phyloP scores from a whole-genome alignment of 306 rosid species.

The Cicer judaicum region DNA sequence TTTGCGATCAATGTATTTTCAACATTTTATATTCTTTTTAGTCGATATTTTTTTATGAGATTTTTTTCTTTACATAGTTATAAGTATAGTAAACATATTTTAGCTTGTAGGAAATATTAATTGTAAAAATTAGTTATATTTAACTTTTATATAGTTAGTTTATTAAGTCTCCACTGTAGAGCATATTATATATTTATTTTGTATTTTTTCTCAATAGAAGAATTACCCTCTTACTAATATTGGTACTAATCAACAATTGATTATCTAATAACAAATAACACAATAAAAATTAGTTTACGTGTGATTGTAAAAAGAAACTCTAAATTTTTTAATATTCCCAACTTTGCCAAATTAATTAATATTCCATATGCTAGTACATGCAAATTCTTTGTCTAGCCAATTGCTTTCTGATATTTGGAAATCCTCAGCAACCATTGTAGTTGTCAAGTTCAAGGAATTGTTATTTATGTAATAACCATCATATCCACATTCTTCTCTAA shows the following conservation, averaged over 20 bases:
- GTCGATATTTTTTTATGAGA: no score
- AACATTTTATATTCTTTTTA: no score
- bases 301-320: constrained; percentile 43
- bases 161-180: no score
- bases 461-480: constrained; percentile 42
- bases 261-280: constrained; percentile 1
- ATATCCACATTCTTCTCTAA: constrained; percentile 29
- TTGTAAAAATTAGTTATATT: no score
- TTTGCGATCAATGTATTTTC: no score
- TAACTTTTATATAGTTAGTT: no score
- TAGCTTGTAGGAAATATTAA: no score
- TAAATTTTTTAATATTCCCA: constrained; percentile 39
- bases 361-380: constrained; percentile 50
- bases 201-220: no score
- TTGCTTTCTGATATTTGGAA: constrained; percentile 50
- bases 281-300: constrained; percentile 34
- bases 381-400: constrained; percentile 57
- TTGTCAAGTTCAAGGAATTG: constrained; percentile 12
- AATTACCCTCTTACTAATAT: background rate
- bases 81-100: no score
- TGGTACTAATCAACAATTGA: constrained; percentile 34
- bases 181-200: no score
- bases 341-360: constrained; percentile 62
- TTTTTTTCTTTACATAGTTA: no score
- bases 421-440: constrained; percentile 41